Conservation (phyloP, 331 rosid species). For the Saraca asoca region DNA sequence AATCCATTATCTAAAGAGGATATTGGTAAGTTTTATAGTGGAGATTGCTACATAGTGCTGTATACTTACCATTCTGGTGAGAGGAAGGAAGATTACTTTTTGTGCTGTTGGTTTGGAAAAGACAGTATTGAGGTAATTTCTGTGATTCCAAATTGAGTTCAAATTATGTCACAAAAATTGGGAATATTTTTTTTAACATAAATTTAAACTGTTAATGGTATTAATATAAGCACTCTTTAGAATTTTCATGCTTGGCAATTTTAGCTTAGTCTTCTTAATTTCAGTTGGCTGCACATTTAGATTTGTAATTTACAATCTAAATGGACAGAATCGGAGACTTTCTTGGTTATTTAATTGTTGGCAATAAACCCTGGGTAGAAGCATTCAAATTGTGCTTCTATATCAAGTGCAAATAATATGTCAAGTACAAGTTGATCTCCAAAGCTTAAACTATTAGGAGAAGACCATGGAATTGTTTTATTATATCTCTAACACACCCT, state of each 20-base stretch:
- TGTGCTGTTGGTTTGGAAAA: constrained; percentile 93
- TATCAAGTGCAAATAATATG: neutral
- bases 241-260: constrained; percentile 10
- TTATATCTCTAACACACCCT: too few species aligned
- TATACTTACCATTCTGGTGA: constrained; percentile 91
- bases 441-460: too few species aligned
- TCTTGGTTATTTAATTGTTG: constrained; percentile 1
- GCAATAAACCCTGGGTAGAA: neutral
- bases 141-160: constrained; percentile 26
- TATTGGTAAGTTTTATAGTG: constrained; percentile 81
- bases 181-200: constrained; percentile 10
- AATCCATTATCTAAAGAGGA: constrained; percentile 75
- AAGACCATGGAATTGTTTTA: too few species aligned
- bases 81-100: constrained; percentile 88
- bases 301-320: constrained; percentile 17
- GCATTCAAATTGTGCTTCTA: neutral
- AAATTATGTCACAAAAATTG: constrained; percentile 25
- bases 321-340: neutral
- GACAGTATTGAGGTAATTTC: constrained; percentile 78
- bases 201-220: constrained; percentile 1
- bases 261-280: constrained; percentile 8
- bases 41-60: constrained; percentile 90
- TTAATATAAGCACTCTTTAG: neutral
- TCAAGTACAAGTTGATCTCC: too few species aligned
- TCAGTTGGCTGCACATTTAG: neutral